Base-by-base conservation (phyloP, 2,329 filamentous ascomycete genomes). In the Xylariaceae sp. region DNA sequence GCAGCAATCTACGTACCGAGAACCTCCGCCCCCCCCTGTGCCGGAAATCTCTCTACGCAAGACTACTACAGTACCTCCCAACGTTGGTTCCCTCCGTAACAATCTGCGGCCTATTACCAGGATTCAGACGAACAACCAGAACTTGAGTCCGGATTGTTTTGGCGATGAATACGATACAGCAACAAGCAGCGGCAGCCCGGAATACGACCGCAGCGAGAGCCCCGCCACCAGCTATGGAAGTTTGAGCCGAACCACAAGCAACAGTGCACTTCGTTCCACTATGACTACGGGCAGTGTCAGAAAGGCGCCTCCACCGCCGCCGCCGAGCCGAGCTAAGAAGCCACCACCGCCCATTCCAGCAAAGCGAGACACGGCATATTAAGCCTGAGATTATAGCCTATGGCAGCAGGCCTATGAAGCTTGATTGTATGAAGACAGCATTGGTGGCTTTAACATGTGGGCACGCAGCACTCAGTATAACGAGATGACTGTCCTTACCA, bases 201-300 rank as follows among this genome's bases (percentile, higher is more conserved):
- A 82, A 51, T 81, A 78, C 17, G 78, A 82, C 41, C 78, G 79
- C 52, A 80, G 79, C 65, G 74, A 81, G 54, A 85, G 82, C 63
- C 82, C 83, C 0, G 79, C 82, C 2, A 85, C 82, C 1, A 85
- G 82, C 69, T 79, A 82, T 54, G 81, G 79, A 57, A 84, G 82
- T 67, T 66, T 83, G 41, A 83, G 76, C 62, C 75, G 78, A 41
- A 82, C 75, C 52, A 72, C 77, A 8, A 78, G 75, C 61, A 74
- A 75, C 55, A 71, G 48, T 14, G 69, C 65, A 33, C 68, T 58
- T 39, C 62, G 66, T 17, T 43, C 67, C 8, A 17, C 26, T 4
- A 8, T 47, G 4, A 21, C 16, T 14, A 40, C 68, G 6, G 62
- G 61, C 14, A 63, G 56, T 16, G 51, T 48, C 3, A 73, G 74